A percentile compares a stretch with the other conserved stretches of the same genome.
These are phyloP conservation scores for Cercospora berteroae DNA, from an alignment of 2,329 filamentous ascomycete species.

Conservation along the genomic window DNA sequence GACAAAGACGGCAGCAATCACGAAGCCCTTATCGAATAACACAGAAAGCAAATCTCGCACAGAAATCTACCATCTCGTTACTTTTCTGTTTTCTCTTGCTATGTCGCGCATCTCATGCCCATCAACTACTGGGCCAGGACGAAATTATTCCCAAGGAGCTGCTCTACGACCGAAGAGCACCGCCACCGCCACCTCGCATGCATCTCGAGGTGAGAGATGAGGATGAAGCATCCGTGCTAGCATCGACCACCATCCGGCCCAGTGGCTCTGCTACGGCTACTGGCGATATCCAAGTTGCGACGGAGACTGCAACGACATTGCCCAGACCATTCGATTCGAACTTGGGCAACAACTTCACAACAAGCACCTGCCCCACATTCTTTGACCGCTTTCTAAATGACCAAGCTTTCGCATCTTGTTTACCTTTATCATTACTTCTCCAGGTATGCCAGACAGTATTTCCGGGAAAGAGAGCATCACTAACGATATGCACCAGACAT, in stretches of 20 bases:
- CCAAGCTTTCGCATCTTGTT: constrained; percentile 67
- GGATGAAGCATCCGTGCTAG: constrained; percentile 23
- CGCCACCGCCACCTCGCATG: constrained; percentile 28
- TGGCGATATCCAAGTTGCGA: constrained; percentile 24
- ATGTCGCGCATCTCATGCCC: constrained; percentile 24
- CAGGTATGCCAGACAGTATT: constrained; percentile 55
- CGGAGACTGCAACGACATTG: constrained; percentile 29
- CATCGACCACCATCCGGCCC: constrained; percentile 19
- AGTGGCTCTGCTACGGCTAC: constrained; percentile 23
- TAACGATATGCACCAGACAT: constrained; percentile 58
- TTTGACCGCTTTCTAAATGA: constrained; percentile 66
- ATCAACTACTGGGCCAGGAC: constrained; percentile 19
- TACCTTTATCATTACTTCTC: constrained; percentile 80
- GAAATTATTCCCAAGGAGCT: constrained; percentile 23
- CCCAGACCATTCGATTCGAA: constrained; percentile 50
- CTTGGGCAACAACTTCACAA: constrained; percentile 54
- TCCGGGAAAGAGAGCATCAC: not conserved
- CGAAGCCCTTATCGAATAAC: constrained; percentile 12
- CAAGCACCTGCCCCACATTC: constrained; percentile 60
- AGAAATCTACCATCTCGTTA: constrained; percentile 17
- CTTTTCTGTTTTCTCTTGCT: constrained; percentile 29
- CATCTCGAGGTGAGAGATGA: constrained; percentile 28
- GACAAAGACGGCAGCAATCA: constrained; percentile 17
- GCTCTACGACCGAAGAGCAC: constrained; percentile 32
- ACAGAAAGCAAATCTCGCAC: not conserved